phyloP scores from a whole-genome alignment of 768 basidiomycete species.

The Phlebiopsis flavidoalba region DNA sequence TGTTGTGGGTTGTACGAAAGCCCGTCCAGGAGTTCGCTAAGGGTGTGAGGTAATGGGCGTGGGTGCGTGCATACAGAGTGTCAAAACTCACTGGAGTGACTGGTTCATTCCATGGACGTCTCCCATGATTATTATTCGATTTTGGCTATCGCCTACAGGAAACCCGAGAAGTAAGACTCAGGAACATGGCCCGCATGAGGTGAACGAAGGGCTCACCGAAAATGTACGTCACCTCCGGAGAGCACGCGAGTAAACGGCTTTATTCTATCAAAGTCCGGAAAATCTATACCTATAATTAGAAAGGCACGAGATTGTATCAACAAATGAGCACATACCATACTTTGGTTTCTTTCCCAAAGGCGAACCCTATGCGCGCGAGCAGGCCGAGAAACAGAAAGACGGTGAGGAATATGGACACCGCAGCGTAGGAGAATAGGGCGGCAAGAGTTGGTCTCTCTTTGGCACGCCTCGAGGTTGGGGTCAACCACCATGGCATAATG shows the following conservation, averaged over 20 bases:
- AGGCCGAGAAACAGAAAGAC: constrained; percentile 37
- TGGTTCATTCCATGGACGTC: constrained; percentile 84
- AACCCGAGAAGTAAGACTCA: neutral
- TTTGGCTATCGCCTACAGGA: constrained; percentile 40
- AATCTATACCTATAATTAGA: constrained; percentile 22
- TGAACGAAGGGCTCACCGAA: constrained; percentile 32
- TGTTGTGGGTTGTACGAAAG: constrained; percentile 51
- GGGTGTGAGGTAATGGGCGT: neutral
- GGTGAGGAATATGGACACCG: constrained; percentile 37
- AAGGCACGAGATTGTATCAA: constrained; percentile 8
- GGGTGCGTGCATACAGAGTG: constrained; percentile 2
- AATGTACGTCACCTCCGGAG: constrained; percentile 44
- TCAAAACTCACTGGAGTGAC: constrained; percentile 53
- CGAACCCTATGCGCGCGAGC: constrained; percentile 14
- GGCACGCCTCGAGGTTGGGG: neutral
- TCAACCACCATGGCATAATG: neutral
- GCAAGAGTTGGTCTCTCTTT: neutral
- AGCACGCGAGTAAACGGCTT: constrained; percentile 34
- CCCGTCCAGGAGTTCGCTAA: constrained; percentile 57
- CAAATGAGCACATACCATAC: constrained; percentile 3
- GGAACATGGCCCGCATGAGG: no score
- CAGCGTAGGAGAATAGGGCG: constrained; percentile 27
- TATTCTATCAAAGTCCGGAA: constrained; percentile 57
- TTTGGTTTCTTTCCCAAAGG: constrained; percentile 11
- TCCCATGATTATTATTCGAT: constrained; percentile 72